A percentile compares a stretch with the other conserved stretches of the same genome.
phyloP scores from a whole-genome alignment of 768 basidiomycete genomes.

The Suillus subaureus region DNA sequence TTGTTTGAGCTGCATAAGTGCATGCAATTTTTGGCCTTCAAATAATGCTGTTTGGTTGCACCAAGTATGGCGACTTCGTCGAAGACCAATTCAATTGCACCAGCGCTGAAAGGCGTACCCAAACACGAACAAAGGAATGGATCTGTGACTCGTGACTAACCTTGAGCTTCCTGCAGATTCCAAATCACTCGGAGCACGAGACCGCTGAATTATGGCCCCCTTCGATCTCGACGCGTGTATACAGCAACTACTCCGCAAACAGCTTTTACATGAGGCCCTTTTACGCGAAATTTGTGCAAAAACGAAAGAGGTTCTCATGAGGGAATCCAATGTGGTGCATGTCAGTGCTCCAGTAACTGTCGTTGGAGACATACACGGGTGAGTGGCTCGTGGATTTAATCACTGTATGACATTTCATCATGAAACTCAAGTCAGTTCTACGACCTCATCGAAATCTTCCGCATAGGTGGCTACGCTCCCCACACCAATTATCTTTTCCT shows the following conservation, averaged over 20 bases:
- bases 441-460: conserved; percentile 98
- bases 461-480: conserved; percentile 96
- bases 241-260: conserved; percentile 84
- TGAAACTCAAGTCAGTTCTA: conserved; percentile 86
- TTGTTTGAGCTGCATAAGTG: neutral
- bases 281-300: conserved; percentile 99
- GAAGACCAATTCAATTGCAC: no score
- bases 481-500: conserved; percentile 98
- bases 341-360: conserved; percentile 97
- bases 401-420: conserved; percentile 29
- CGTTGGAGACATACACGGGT: conserved; percentile 99
- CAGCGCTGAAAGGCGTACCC: conserved; percentile 19
- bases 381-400: conserved; percentile 38
- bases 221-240: conserved; percentile 99
- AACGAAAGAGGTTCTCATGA: conserved; percentile 98
- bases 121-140: conserved; percentile 38
- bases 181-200: conserved; percentile 3
- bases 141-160: conserved; percentile 5
- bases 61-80: neutral
- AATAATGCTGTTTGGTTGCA: neutral
- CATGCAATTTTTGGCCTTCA: neutral
- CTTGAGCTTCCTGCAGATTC: neutral
- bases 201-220: conserved; percentile 40
- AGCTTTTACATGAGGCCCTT: conserved; percentile 91
- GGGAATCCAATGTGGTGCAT: conserved; percentile 98